Evolutionary conservation across 305 asterid species (phyloP).

Genomic region (Fraxinus xanthoxyloides): DNA sequence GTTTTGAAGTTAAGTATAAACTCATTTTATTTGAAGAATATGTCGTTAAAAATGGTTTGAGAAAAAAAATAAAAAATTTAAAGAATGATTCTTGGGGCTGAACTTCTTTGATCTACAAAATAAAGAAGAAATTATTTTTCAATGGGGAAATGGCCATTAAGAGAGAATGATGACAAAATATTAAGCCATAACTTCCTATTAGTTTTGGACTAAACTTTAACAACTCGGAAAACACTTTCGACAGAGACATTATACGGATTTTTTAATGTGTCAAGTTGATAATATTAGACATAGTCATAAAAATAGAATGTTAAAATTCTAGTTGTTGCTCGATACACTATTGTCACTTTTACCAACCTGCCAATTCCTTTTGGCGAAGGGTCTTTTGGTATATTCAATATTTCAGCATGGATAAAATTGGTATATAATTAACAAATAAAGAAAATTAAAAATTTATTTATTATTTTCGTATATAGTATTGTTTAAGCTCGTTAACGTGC

Average conservation of each 20-base stretch:
- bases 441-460: neutral
- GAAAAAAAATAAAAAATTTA: too few relatives aligned
- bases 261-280: neutral
- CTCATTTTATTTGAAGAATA: neutral
- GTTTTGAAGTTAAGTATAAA: neutral
- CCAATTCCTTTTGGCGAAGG: slow-evolving; percentile 18
- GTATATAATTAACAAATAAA: neutral
- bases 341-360: neutral
- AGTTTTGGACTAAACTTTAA: neutral
- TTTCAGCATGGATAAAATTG: neutral
- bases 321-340: neutral
- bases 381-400: neutral
- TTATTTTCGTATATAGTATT: neutral
- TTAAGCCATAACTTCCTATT: slow-evolving; percentile 9
- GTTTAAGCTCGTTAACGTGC: neutral
- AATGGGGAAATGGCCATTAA: neutral
- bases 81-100: too few relatives aligned
- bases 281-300: neutral
- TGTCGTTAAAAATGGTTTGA: too few relatives aligned
- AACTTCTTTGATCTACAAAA: neutral
- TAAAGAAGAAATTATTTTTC: neutral
- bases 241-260: neutral
- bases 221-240: slow-evolving; percentile 14
- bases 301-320: neutral
- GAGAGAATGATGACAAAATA: neutral